These are phyloP conservation scores for Raphanus sativus DNA, from an alignment of 345 rosid genomes.

Conservation along the genomic window DNA sequence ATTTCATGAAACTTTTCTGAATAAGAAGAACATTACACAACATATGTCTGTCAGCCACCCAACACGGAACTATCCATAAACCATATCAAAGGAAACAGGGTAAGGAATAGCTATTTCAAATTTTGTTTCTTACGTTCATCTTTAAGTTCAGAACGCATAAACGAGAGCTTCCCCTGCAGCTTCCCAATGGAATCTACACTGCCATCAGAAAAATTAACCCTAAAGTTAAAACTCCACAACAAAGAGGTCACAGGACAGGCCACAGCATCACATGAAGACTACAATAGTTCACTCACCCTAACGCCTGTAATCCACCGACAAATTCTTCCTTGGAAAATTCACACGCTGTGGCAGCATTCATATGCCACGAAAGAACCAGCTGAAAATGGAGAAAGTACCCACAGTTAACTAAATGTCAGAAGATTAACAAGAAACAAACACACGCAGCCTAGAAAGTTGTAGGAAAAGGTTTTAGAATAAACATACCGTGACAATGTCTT, in stretches of 20 bases:
- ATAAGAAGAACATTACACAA: conserved; percentile 24
- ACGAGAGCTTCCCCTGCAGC: conserved; percentile 74
- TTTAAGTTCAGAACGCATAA: conserved; percentile 88
- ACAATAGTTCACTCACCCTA: conserved; percentile 58
- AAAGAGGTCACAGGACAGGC: conserved; percentile 3
- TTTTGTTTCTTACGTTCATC: conserved; percentile 71
- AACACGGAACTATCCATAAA: background rate
- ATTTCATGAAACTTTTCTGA: conserved; percentile 94
- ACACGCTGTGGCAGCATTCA: conserved; percentile 98
- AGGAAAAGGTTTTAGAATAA: conserved; percentile 7
- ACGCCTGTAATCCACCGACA: conserved; percentile 69
- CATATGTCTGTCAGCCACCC: conserved; percentile 4
- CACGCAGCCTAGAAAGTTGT: conserved; percentile 15
- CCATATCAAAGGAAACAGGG: conserved; percentile 8
- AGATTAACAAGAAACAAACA: conserved; percentile 3
- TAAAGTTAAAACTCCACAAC: conserved; percentile 27
- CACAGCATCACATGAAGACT: background rate
- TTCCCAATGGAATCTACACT: conserved; percentile 87
- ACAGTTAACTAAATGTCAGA: background rate
- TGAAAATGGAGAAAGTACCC: conserved; percentile 38
- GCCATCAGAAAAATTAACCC: conserved; percentile 45
- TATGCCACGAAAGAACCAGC: conserved; percentile 99
- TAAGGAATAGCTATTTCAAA: conserved; percentile 13
- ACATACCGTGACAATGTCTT: conserved; percentile 95
- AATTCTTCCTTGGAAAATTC: conserved; percentile 94